A percentile compares a stretch with the other conserved stretches of the same genome.
Evolutionary conservation across 2,329 filamentous ascomycete genomes (phyloP).

Genomic region (Alternaria triticina): DNA sequence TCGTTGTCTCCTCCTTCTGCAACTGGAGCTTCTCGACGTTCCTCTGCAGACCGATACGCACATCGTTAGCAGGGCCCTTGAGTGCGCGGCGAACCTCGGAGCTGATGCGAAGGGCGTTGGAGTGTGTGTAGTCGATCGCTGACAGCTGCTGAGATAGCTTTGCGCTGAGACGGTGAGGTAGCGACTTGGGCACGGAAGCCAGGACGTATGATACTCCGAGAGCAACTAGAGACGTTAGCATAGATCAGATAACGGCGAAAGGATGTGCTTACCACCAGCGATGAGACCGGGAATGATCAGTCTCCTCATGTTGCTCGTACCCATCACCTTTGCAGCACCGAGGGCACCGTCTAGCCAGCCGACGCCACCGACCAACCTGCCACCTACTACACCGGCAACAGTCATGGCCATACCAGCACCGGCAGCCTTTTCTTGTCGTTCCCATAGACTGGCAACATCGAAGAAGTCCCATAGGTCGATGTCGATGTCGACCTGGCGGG

Average conservation of each 20-base stretch:
- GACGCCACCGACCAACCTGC: constrained; percentile 79
- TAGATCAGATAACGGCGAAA: background rate
- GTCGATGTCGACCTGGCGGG: constrained; percentile 83
- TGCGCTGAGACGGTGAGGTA: constrained; percentile 81
- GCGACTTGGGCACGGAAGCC: constrained; percentile 84
- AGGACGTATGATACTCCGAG: constrained; percentile 82
- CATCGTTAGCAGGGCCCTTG: constrained; percentile 82
- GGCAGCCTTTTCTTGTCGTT: constrained; percentile 92
- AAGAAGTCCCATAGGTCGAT: constrained; percentile 94
- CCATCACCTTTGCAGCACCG: constrained; percentile 79
- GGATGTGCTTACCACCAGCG: constrained; percentile 70
- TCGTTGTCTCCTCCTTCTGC: constrained; percentile 82
- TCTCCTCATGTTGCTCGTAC: constrained; percentile 79
- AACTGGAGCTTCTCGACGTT: constrained; percentile 81
- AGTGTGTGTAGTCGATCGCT: constrained; percentile 89
- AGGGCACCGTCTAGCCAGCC: constrained; percentile 90
- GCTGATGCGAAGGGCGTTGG: constrained; percentile 84
- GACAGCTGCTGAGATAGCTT: constrained; percentile 84
- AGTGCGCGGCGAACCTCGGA: constrained; percentile 87
- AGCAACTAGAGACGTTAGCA: constrained; percentile 60
- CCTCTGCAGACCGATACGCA: constrained; percentile 81
- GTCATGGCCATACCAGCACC: constrained; percentile 95
- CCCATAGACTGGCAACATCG: constrained; percentile 80
- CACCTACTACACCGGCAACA: constrained; percentile 82
- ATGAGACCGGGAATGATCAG: constrained; percentile 82